Evolutionary conservation across 441 rosid species (phyloP), one percentile per base, ranked within the genome.

Genomic region (Pelargonium myrrhifolium): DNA sequence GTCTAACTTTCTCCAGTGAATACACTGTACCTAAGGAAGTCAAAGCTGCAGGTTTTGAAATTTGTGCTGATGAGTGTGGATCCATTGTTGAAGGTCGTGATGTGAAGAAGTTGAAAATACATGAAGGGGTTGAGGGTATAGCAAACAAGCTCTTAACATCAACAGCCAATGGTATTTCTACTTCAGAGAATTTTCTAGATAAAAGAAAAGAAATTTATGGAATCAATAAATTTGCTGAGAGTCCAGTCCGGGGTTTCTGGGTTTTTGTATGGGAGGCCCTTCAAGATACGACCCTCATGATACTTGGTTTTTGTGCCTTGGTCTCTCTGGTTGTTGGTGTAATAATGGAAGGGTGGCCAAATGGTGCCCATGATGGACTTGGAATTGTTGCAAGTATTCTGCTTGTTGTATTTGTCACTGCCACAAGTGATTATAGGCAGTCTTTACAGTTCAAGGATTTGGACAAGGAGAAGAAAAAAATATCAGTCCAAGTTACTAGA

Each of bases 41-140:
- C 21, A 77, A 81, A 62, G 82, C 76, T 35, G 92, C 86, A 11
- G 96, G 99, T 31, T 93, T 91, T 78, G 82, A 85, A 76, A 88
- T 93, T 74, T 87, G 95, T 77, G 87, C 96, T 31, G 96, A 91
- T 66, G 97, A 93, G 80, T 71, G 85, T 68, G 97, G 87, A 65
- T 87, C 96, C 11, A 83, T 93, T 65, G 89, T 89, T 1, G 99
- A 93, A 77, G 92, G 90, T 24, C 97, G 81, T 69, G 97, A 93
- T 64, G 73, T 86, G 62, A 93, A 91, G 78, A 91, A 88, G 74
- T 77, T 93, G 72, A 81, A 74, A 68, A 71, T 79, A 73, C 99
- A 93, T 74, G 93, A 90, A 69, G 93, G 89, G 24, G 86, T 86
- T 39, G 84, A 85, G 64, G 82, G 88, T 2, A 72, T 93, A 62